Evolutionary conservation across 495 filamentous ascomycete species (phyloP).

Genomic region (Podospora fimiseda): DNA sequence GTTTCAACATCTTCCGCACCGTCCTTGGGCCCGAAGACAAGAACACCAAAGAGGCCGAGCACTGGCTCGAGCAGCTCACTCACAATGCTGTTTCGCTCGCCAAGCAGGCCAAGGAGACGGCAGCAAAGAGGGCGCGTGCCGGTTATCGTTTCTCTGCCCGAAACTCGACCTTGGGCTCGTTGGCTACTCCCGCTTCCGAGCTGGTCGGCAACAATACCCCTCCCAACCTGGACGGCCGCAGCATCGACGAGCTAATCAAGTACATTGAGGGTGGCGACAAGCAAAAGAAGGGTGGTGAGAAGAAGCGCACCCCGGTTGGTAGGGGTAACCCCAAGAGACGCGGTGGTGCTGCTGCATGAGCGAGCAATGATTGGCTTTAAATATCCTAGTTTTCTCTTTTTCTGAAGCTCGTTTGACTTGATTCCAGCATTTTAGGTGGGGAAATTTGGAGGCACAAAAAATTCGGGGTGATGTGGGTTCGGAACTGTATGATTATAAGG

Average conservation of each 20-base stretch:
- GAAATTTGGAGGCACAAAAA: not conserved
- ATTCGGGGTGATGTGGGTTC: not conserved
- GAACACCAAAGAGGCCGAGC: constrained; percentile 91
- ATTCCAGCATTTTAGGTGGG: no score
- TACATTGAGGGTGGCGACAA: constrained; percentile 21
- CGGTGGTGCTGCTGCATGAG: constrained; percentile 24
- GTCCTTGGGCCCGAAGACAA: constrained; percentile 80
- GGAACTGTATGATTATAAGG: not conserved
- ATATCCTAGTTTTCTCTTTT: no score
- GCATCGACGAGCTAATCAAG: constrained; percentile 19
- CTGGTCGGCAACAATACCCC: constrained; percentile 16
- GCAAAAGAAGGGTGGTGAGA: constrained; percentile 57
- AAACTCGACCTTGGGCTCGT: constrained; percentile 39
- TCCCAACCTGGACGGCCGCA: constrained; percentile 30
- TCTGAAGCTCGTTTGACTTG: no score
- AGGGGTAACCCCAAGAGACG: constrained; percentile 66
- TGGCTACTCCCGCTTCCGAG: constrained; percentile 23
- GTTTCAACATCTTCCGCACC: constrained; percentile 86
- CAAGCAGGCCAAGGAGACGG: constrained; percentile 81
- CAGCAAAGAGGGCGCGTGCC: constrained; percentile 59
- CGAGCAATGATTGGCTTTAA: no score
- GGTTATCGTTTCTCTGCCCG: constrained; percentile 44
- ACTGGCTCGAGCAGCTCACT: constrained; percentile 93
- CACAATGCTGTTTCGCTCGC: constrained; percentile 89
- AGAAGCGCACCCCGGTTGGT: constrained; percentile 59